These are phyloP conservation scores for Pseudogymnoascus sp. DNA, from an alignment of 2,329 filamentous ascomycete species.

Conservation along the genomic window DNA sequence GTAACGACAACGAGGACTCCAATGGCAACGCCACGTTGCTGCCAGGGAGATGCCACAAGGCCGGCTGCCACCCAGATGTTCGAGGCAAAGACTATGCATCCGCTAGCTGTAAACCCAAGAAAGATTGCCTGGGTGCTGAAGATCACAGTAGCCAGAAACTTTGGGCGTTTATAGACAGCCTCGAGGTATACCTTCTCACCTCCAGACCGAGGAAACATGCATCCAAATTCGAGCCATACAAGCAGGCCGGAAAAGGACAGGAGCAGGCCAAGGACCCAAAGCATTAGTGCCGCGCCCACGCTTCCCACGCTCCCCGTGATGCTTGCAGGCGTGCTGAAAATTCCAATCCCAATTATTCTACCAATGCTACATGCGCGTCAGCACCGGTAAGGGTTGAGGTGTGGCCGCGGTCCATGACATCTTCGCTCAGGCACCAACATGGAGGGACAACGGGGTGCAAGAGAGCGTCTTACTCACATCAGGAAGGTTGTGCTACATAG, in stretches of 20 bases:
- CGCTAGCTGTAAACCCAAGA: constrained; percentile 48
- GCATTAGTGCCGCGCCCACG: constrained; percentile 42
- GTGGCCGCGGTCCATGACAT: not conserved
- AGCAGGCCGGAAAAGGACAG: constrained; percentile 36
- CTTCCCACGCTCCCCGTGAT: constrained; percentile 44
- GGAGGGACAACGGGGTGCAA: not conserved
- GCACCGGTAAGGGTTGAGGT: not conserved
- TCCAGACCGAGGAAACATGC: constrained; percentile 36
- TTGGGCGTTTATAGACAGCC: constrained; percentile 40
- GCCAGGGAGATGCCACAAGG: constrained; percentile 36
- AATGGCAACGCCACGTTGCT: constrained; percentile 38
- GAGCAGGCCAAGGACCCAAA: constrained; percentile 43
- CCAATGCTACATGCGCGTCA: constrained; percentile 12
- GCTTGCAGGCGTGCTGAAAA: constrained; percentile 46
- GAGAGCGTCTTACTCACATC: constrained; percentile 11
- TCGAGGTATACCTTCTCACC: constrained; percentile 46
- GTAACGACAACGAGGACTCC: constrained; percentile 37
- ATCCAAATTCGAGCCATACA: constrained; percentile 38
- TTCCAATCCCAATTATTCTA: constrained; percentile 50
- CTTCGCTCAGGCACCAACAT: not conserved
- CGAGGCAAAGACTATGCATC: constrained; percentile 54
- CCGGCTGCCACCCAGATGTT: constrained; percentile 42
- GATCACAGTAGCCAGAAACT: constrained; percentile 42
- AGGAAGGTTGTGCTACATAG: constrained; percentile 16
- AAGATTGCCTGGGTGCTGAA: constrained; percentile 41